phyloP scores from a whole-genome alignment of 192 early-diverging fungal species.

The Bifiguratus adelaidae region DNA sequence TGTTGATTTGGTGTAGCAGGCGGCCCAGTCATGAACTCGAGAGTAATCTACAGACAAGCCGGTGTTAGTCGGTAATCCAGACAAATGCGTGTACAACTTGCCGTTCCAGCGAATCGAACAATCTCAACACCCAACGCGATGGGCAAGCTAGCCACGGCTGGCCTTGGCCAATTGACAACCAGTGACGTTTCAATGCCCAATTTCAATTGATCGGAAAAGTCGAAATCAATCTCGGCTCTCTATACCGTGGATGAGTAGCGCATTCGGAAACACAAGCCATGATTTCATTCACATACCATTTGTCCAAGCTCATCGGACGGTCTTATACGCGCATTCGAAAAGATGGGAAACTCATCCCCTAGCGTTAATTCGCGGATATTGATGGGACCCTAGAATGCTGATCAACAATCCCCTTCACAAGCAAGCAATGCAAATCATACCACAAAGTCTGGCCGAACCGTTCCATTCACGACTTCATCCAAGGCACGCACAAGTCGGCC shows the following conservation, averaged over 20 bases:
- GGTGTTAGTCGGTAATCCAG: neutral
- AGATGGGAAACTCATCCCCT: slow-evolving; percentile 45
- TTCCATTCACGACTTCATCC: slow-evolving; percentile 59
- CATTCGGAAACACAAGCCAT: neutral
- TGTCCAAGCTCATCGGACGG: slow-evolving; percentile 34
- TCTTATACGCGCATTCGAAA: slow-evolving; percentile 42
- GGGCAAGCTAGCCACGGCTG: slow-evolving; percentile 81
- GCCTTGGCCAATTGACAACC: slow-evolving; percentile 92
- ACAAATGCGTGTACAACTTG: slow-evolving; percentile 22
- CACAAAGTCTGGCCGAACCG: slow-evolving; percentile 56
- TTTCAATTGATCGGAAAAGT: slow-evolving; percentile 88
- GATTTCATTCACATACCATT: slow-evolving; percentile 21
- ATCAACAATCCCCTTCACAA: neutral
- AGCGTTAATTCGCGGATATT: slow-evolving; percentile 41
- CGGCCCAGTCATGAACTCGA: slow-evolving; percentile 39
- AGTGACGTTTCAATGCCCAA: slow-evolving; percentile 87
- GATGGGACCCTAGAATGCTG: slow-evolving; percentile 35
- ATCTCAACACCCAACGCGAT: slow-evolving; percentile 80
- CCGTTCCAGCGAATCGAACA: slow-evolving; percentile 83
- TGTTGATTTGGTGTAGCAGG: slow-evolving; percentile 12
- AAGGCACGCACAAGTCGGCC: slow-evolving; percentile 50
- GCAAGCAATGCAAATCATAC: slow-evolving; percentile 23
- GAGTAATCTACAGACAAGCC: slow-evolving; percentile 16
- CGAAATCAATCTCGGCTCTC: slow-evolving; percentile 73
- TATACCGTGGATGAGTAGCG: slow-evolving; percentile 3